Conservation (phyloP, 2,329 filamentous ascomycete genomes). For the Aspergillus neoniger region DNA sequence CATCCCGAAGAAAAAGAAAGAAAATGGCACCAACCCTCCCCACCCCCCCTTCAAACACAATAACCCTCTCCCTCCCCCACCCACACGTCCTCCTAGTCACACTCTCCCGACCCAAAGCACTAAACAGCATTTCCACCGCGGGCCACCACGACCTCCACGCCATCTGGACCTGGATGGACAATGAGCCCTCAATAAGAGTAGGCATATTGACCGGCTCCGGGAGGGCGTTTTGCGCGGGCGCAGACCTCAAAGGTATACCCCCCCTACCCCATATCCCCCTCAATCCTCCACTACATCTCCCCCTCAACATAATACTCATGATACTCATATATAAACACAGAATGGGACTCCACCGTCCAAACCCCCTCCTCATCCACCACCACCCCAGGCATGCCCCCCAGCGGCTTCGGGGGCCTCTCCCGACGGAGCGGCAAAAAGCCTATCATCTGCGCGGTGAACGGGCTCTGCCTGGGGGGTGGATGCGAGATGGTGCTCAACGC, state of each 20-base stretch:
- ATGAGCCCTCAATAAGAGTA: constrained; percentile 43
- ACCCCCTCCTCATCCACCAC: background rate
- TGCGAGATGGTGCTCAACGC: constrained; percentile 74
- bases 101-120: constrained; percentile 44
- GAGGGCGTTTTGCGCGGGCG: constrained; percentile 48
- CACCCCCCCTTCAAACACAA: constrained; percentile 35
- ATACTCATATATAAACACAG: constrained; percentile 18
- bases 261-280: background rate
- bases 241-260: constrained; percentile 45
- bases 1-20: background rate
- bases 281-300: background rate
- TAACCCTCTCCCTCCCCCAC: constrained; percentile 45
- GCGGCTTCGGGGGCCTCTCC: constrained; percentile 48
- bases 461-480: constrained; percentile 72
- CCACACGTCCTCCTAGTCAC: constrained; percentile 51
- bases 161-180: constrained; percentile 50
- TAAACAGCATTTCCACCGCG: constrained; percentile 49
- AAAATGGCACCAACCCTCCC: constrained; percentile 29
- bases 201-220: constrained; percentile 46
- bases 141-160: constrained; percentile 46
- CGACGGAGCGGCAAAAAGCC: constrained; percentile 62
- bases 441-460: constrained; percentile 74
- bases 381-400: constrained; percentile 24
- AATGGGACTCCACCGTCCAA: constrained; percentile 34
- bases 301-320: background rate